phyloP scores from a whole-genome alignment of 345 rosid species.

The Toxicodendron radicans region DNA sequence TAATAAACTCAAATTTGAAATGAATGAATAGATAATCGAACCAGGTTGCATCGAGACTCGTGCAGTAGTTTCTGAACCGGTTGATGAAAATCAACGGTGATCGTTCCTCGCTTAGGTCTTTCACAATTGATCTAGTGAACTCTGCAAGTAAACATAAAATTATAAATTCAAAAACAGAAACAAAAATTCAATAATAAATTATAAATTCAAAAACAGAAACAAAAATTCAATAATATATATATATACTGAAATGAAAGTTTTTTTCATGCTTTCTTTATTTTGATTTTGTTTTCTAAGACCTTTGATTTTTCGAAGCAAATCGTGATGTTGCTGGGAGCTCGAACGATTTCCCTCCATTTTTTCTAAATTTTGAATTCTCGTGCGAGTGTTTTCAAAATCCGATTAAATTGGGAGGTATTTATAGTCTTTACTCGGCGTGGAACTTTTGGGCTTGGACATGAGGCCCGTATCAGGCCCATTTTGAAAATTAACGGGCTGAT shows the following conservation, averaged over 20 bases:
- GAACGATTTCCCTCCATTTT: conserved; percentile 64
- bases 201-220: not conserved
- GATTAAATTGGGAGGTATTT: not conserved
- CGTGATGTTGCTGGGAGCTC: conserved; percentile 21
- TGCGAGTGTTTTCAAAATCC: not conserved
- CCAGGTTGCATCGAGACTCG: conserved; percentile 48
- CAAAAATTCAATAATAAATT: not conserved
- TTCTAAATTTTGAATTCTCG: too few relatives aligned
- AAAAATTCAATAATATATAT: not conserved
- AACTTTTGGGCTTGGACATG: not conserved
- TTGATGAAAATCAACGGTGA: conserved; percentile 51
- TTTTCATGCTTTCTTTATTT: not conserved
- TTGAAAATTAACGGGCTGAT: not conserved
- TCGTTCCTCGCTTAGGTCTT: conserved; percentile 46
- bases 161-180: not conserved
- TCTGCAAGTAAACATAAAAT: conserved; percentile 35
- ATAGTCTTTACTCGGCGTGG: not conserved
- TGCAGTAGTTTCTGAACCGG: conserved; percentile 68
- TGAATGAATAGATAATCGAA: conserved; percentile 16
- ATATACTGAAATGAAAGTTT: not conserved
- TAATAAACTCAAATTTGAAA: not conserved
- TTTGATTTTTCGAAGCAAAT: conserved; percentile 55
- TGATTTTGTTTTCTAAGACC: conserved; percentile 29
- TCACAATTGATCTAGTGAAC: conserved; percentile 53
- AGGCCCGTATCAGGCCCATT: too few relatives aligned